Percentiles rank a stretch among this genome's conserved stretches.
phyloP scores from a whole-genome alignment of 768 basidiomycete species.

The Mycena maculata region DNA sequence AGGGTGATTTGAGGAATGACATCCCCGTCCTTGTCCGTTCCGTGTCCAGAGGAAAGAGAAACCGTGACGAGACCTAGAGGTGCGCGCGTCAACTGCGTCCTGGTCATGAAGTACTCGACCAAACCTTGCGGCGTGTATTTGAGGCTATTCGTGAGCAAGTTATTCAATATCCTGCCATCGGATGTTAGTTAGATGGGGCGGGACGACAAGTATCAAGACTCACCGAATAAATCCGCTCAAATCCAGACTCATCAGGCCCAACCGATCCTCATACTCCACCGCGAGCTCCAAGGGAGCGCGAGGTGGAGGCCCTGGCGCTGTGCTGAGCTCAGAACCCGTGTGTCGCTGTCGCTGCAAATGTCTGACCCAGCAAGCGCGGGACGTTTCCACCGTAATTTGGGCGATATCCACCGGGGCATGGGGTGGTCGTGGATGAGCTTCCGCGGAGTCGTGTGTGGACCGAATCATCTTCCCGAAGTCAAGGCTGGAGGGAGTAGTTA shows the following conservation, averaged over 20 bases:
- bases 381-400: slow-evolving; percentile 4
- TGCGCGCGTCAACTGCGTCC: background rate
- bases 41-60: slow-evolving; percentile 9
- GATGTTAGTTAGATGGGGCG: background rate
- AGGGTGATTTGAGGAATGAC: slow-evolving; percentile 6
- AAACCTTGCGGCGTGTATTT: slow-evolving; percentile 10
- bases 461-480: slow-evolving; percentile 27
- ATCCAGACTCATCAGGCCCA: slow-evolving; percentile 12
- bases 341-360: slow-evolving; percentile 14
- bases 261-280: slow-evolving; percentile 25
- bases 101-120: background rate
- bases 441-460: background rate
- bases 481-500: slow-evolving; percentile 6
- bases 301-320: background rate
- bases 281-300: slow-evolving; percentile 4
- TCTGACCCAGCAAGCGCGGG: slow-evolving; percentile 17
- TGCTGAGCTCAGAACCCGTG: background rate
- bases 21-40: background rate
- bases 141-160: slow-evolving; percentile 26
- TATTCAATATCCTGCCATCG: slow-evolving; percentile 25
- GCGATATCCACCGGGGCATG: slow-evolving; percentile 12
- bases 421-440: background rate
- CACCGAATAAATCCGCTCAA: slow-evolving; percentile 21
- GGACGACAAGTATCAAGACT: background rate
- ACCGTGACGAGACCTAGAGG: slow-evolving; percentile 3